A percentile compares a stretch with the other conserved stretches of the same genome.
phyloP scores from a whole-genome alignment of 306 rosid genomes.

The Hylodesmum podocarpum region DNA sequence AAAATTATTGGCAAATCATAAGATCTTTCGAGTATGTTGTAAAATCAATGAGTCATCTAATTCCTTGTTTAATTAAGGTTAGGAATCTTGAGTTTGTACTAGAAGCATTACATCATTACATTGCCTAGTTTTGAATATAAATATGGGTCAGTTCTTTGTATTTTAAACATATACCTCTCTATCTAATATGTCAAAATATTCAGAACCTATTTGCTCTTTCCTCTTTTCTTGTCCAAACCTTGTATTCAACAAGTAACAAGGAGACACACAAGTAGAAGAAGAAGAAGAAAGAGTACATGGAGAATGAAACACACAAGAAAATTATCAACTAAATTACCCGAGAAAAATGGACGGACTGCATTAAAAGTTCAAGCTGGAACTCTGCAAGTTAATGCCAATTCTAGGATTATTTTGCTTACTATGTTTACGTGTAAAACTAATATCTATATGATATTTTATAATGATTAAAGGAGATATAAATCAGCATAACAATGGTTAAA shows the following conservation, averaged over 20 bases:
- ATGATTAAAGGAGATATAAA: conserved; percentile 13
- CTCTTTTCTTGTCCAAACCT: conserved; percentile 14
- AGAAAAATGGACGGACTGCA: conserved; percentile 91
- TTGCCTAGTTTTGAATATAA: background rate
- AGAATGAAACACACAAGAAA: background rate
- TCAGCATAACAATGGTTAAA: conserved; percentile 1
- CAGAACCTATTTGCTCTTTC: conserved; percentile 20
- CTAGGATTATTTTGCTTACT: conserved; percentile 31
- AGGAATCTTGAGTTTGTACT: conserved; percentile 5
- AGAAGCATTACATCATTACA: background rate
- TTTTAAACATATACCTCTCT: conserved; percentile 8
- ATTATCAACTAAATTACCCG: conserved; percentile 62
- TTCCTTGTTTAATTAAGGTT: background rate
- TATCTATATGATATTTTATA: background rate
- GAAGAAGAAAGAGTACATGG: background rate
- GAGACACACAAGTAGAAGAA: conserved; percentile 1
- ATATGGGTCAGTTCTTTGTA: background rate
- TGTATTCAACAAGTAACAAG: background rate
- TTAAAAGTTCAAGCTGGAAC: conserved; percentile 90
- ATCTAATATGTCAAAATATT: conserved; percentile 21
- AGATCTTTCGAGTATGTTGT: background rate
- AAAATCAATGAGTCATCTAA: background rate
- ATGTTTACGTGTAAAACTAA: background rate
- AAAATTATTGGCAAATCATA: background rate
- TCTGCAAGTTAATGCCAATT: conserved; percentile 61